Conservation (phyloP, 2,329 filamentous ascomycete species). For the Escovopsis sp. region DNA sequence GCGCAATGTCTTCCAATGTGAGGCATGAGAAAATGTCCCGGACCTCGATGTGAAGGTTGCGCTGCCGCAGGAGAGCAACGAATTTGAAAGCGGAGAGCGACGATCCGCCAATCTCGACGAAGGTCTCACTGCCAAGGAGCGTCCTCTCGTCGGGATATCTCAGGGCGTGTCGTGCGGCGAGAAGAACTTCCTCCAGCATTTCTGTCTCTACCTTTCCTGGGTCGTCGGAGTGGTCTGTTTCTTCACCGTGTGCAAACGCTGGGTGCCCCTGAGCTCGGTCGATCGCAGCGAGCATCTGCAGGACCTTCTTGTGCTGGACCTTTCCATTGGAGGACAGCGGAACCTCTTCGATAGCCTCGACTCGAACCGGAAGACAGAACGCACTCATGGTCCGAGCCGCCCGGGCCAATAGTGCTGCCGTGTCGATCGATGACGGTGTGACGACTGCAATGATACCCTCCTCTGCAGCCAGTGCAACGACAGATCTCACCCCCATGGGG, state of each 20-base stretch:
- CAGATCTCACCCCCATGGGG: constrained; percentile 1
- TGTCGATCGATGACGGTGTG: constrained; percentile 1
- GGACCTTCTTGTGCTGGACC: constrained; percentile 1
- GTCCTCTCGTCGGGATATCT: neutral
- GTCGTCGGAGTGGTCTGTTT: neutral
- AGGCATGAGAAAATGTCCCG: constrained; percentile 2
- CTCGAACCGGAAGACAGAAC: constrained; percentile 2
- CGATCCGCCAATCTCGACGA: constrained; percentile 2
- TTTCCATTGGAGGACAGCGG: constrained; percentile 4
- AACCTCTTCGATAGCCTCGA: neutral
- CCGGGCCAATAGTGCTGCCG: neutral
- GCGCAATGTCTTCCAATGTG: constrained; percentile 1
- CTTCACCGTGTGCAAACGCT: neutral
- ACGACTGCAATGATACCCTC: constrained; percentile 4
- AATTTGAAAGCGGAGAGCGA: constrained; percentile 4
- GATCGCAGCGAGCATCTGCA: neutral
- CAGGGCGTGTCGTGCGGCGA: neutral
- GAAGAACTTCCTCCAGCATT: neutral
- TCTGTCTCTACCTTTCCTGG: neutral
- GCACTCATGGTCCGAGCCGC: constrained; percentile 2
- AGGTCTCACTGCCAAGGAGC: neutral
- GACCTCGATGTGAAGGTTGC: neutral
- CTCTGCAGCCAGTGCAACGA: constrained; percentile 1
- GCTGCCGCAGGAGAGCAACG: constrained; percentile 1
- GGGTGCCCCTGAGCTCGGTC: neutral